A percentile compares a stretch with the other conserved stretches of the same genome.
Evolutionary conservation across 352 stramenopile genomes (phyloP).

Genomic region (Phytophthora palmivora): DNA sequence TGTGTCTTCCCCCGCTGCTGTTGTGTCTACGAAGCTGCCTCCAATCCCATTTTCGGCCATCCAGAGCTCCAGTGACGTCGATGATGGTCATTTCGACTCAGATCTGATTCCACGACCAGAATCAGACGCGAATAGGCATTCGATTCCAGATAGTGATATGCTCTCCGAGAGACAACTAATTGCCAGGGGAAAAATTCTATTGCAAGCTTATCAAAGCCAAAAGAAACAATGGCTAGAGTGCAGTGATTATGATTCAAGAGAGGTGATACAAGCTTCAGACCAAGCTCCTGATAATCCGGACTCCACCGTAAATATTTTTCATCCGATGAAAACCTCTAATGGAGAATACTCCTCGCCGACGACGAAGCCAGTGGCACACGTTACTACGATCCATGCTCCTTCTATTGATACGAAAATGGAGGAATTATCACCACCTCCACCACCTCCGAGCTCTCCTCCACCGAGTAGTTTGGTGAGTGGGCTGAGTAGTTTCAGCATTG

Average conservation of each 20-base stretch:
- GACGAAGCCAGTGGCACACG: slow-evolving; percentile 1
- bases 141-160: slow-evolving; percentile 12
- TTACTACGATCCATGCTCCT: slow-evolving; percentile 14
- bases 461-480: slow-evolving; percentile 22
- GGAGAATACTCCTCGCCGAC: slow-evolving; percentile 21
- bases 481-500: slow-evolving; percentile 37
- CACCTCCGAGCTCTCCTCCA: slow-evolving; percentile 14
- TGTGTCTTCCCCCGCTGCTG: slow-evolving; percentile 7
- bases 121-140: slow-evolving; percentile 13
- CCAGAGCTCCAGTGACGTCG: slow-evolving; percentile 21
- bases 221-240: slow-evolving; percentile 41
- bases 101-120: slow-evolving; percentile 14
- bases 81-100: slow-evolving; percentile 9
- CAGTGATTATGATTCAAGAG: slow-evolving; percentile 12
- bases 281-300: slow-evolving; percentile 4
- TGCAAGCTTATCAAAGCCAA: slow-evolving; percentile 57
- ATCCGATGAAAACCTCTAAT: slow-evolving; percentile 9
- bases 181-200: slow-evolving; percentile 45
- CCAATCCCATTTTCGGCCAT: slow-evolving; percentile 36
- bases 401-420: slow-evolving; percentile 33
- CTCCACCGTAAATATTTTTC: slow-evolving; percentile 27
- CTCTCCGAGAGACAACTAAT: slow-evolving; percentile 52
- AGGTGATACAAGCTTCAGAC: background rate
- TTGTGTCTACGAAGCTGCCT: background rate
- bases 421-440: slow-evolving; percentile 1